Conservation (phyloP, 1,284 basidiomycete species). For the Singerocomus inundabilis region DNA sequence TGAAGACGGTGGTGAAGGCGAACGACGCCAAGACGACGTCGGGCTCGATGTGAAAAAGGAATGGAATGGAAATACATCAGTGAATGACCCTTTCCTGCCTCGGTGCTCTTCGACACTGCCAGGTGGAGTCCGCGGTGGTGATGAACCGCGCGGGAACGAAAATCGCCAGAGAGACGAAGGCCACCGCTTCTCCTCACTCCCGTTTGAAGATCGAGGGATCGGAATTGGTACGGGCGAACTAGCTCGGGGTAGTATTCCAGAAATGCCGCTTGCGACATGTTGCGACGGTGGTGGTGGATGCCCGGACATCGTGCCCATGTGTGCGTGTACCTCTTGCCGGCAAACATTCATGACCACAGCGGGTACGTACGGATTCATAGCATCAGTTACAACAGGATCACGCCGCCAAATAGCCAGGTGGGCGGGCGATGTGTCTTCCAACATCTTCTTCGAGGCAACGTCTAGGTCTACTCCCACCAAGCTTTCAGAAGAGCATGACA, state of each 20-base stretch:
- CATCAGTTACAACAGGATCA: slow-evolving; percentile 25
- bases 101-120: slow-evolving; percentile 24
- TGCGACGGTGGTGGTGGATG: slow-evolving; percentile 15
- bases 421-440: slow-evolving; percentile 33
- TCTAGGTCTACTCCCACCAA: slow-evolving; percentile 37
- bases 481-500: slow-evolving; percentile 31
- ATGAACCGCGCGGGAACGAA: slow-evolving; percentile 40
- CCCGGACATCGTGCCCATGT: slow-evolving; percentile 7
- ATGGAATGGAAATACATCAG: slow-evolving; percentile 49
- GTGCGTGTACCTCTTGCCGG: slow-evolving; percentile 21
- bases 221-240: slow-evolving; percentile 37
- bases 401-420: slow-evolving; percentile 35
- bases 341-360: slow-evolving; percentile 32
- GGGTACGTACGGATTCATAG: slow-evolving; percentile 30
- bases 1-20: slow-evolving; percentile 31
- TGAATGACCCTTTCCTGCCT: slow-evolving; percentile 31
- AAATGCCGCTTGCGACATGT: slow-evolving; percentile 13
- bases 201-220: slow-evolving; percentile 33
- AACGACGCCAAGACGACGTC: slow-evolving; percentile 34
- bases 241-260: slow-evolving; percentile 22
- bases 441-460: slow-evolving; percentile 30
- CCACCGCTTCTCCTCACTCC: slow-evolving; percentile 37
- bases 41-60: slow-evolving; percentile 34
- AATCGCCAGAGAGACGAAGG: slow-evolving; percentile 43
- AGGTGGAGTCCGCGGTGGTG: slow-evolving; percentile 30